These are phyloP conservation scores for Collybiopsis confluens DNA, from an alignment of 768 basidiomycete species.

Conservation along the genomic window DNA sequence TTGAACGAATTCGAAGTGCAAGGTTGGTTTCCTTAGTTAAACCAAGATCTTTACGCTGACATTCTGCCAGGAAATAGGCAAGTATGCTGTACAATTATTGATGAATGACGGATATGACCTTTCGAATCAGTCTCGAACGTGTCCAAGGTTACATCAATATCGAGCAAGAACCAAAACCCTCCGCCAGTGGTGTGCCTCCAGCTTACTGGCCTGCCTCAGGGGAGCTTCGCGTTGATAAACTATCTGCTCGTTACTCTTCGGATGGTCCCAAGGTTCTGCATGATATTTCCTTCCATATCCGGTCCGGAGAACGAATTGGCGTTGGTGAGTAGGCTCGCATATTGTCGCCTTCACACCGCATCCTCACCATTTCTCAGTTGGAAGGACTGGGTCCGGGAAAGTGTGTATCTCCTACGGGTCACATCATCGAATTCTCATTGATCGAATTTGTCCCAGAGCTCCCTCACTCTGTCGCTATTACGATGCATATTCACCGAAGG, in stretches of 20 bases:
- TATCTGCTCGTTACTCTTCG: conserved; percentile 46
- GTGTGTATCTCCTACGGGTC: conserved; percentile 14
- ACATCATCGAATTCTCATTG: not conserved
- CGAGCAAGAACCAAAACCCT: conserved; percentile 35
- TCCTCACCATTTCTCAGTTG: conserved; percentile 23
- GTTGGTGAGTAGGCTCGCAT: conserved; percentile 25
- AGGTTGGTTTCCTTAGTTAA: conserved; percentile 7
- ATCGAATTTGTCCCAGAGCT: too few species aligned
- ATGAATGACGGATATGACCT: not conserved
- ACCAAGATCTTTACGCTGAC: not conserved
- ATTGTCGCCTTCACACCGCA: not conserved
- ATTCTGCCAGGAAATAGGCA: conserved; percentile 10
- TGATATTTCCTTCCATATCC: conserved; percentile 47
- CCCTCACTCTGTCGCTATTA: conserved; percentile 52
- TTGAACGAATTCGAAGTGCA: conserved; percentile 22
- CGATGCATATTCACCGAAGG: conserved; percentile 57
- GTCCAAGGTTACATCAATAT: conserved; percentile 32
- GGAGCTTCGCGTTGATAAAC: conserved; percentile 42
- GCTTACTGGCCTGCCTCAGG: conserved; percentile 60
- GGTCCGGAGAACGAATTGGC: conserved; percentile 55
- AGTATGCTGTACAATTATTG: not conserved
- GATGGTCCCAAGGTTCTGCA: conserved; percentile 50
- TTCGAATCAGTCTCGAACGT: conserved; percentile 12
- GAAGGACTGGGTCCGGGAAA: conserved; percentile 44
- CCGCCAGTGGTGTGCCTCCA: conserved; percentile 38